Percentiles rank a stretch among this genome's conserved stretches.
These are phyloP conservation scores for Xanthoparmelia taractica DNA, from an alignment of 495 filamentous ascomycete species.

Conservation along the genomic window DNA sequence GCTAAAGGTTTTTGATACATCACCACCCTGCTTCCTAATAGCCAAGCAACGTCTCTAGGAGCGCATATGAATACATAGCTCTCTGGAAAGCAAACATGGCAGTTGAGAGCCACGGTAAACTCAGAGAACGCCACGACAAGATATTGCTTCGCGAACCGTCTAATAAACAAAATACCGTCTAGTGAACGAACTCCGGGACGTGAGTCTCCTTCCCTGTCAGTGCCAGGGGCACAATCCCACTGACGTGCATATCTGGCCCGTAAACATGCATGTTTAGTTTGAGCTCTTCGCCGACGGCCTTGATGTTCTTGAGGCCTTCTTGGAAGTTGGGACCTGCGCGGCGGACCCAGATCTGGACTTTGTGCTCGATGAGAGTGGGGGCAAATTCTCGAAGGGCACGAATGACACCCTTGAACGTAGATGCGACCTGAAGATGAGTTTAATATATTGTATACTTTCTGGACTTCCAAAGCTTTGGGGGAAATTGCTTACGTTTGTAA, in stretches of 20 bases:
- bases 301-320: conserved; percentile 99
- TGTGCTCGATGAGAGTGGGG: conserved; percentile 83
- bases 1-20: not conserved
- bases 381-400: conserved; percentile 89
- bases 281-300: conserved; percentile 86
- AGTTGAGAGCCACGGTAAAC: not conserved
- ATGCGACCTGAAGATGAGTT: conserved; percentile 59
- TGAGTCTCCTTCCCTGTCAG: conserved; percentile 50
- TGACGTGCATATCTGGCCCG: conserved; percentile 91
- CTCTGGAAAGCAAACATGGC: not conserved
- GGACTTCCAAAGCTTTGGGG: not conserved
- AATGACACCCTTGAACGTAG: conserved; percentile 99
- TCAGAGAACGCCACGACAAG: conserved; percentile 3
- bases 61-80: conserved; percentile 1
- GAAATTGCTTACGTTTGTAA: conserved; percentile 61
- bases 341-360: conserved; percentile 98
- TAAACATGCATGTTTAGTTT: conserved; percentile 93
- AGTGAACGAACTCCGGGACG: conserved; percentile 39
- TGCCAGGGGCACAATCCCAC: conserved; percentile 60
- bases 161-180: not conserved
- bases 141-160: conserved; percentile 2
- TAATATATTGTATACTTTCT: conserved; percentile 10
- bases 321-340: conserved; percentile 99
- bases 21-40: not conserved
- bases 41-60: not conserved